Base-by-base conservation (phyloP, 148 eudicot genomes). In the Rhododendron williamsianum region DNA sequence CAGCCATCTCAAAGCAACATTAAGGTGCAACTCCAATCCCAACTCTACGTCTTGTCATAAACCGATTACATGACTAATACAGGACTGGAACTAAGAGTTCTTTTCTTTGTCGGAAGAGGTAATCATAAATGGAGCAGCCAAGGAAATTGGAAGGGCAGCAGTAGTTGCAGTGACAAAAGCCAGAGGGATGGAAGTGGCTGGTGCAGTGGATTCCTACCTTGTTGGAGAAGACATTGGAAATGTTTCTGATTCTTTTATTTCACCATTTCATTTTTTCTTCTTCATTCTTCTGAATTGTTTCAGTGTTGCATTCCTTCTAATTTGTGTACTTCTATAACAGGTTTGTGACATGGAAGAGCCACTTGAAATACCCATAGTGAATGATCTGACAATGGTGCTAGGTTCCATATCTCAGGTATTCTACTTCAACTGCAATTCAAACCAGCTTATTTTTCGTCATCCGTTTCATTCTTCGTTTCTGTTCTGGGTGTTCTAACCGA, bases 151-250 rank as follows among this genome's bases (percentile, higher is more conserved):
- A 69, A 91, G 91, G 86, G 98, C 98, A 48, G 96, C 98, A 8
- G 98, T 93, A 23, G 30, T 92, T 38, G 95, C 98, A 9, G 96
- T 96, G 23, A 94, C 95, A 49, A 91, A 74, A 83, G 96, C 98
- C n/a, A 92, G 98, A 89, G 98, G 98, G 83, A 94, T 96, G 98
- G 98, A 94, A 91, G 88, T 94, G 49, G 96, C 95, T 83, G 98
- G 98, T 83, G 98, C 98, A 16, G 94, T 96, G 36, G 98, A 96
- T 85, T 89, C 91, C 18, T 81, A 90, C 84, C 88, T 87, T 84
- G 86, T 93, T 8, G 98, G 98, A 81, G 92, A 96, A 90, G 98
- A 96, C 85, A 93, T 96, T 45, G 98, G 98, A 81, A 90, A 89
- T 90, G 98, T 91, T 35, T 9, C 79, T 65, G 27, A 4, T n/a